phyloP scores from a whole-genome alignment of 1,284 basidiomycete species.

The Polyporus tsugae region DNA sequence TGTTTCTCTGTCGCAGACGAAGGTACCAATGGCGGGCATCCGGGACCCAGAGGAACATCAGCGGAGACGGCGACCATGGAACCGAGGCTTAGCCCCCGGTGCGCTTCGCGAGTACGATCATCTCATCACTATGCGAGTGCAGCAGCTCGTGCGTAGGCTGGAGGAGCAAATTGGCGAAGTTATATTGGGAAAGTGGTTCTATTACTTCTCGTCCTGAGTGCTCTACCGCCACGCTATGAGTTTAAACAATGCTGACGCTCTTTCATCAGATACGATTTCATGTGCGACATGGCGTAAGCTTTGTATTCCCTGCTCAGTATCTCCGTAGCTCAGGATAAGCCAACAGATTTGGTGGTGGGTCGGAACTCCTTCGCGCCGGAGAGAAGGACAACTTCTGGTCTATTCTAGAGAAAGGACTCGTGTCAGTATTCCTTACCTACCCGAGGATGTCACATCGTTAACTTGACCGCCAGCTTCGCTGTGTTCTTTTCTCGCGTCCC shows the following conservation, averaged over 20 bases:
- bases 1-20: not conserved
- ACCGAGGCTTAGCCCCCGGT: slow-evolving; percentile 30
- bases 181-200: slow-evolving; percentile 32
- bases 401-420: slow-evolving; percentile 17
- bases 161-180: slow-evolving; percentile 25
- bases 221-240: slow-evolving; percentile 3
- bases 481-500: not conserved
- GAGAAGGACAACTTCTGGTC: slow-evolving; percentile 27
- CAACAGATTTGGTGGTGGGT: slow-evolving; percentile 35
- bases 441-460: not conserved
- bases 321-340: not conserved
- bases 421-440: not conserved
- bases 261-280: slow-evolving; percentile 32
- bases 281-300: slow-evolving; percentile 39
- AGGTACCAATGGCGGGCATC: not conserved
- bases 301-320: not conserved
- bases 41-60: slow-evolving; percentile 30
- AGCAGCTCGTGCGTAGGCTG: slow-evolving; percentile 30
- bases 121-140: slow-evolving; percentile 26
- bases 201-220: slow-evolving; percentile 34
- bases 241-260: no score
- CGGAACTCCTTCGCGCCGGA: slow-evolving; percentile 31
- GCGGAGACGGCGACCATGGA: slow-evolving; percentile 35
- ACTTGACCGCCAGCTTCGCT: not conserved
- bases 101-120: slow-evolving; percentile 37